Percentiles rank a stretch among this genome's conserved stretches.
Evolutionary conservation across 2,329 filamentous ascomycete species (phyloP).

Genomic region (Ophiocordyceps camponoti-floridani): DNA sequence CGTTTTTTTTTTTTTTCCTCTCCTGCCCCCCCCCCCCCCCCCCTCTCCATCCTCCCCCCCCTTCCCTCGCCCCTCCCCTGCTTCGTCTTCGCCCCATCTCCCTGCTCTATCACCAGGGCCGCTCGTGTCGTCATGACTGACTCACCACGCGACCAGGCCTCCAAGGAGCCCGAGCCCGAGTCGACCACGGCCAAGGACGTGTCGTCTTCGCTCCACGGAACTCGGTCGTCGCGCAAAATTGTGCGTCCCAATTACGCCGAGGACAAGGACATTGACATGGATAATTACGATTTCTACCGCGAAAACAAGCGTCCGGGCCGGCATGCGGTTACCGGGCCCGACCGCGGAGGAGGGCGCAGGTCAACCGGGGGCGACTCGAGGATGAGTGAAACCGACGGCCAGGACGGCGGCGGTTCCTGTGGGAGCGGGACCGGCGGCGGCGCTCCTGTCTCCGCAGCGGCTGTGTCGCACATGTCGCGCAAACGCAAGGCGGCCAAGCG

Average conservation of each 20-base stretch:
- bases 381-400: conserved; percentile 15
- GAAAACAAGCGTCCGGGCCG: conserved; percentile 39
- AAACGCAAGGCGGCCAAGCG: conserved; percentile 57
- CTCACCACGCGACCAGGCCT: conserved; percentile 14
- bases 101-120: neutral
- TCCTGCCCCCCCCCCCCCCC: conserved; percentile 4
- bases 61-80: too few species aligned
- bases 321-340: conserved; percentile 18
- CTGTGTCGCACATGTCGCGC: conserved; percentile 35
- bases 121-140: conserved; percentile 3
- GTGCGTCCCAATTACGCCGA: conserved; percentile 90
- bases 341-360: conserved; percentile 24
- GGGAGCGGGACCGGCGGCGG: conserved; percentile 1
- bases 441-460: conserved; percentile 8
- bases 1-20: neutral
- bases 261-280: conserved; percentile 76
- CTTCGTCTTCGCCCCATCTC: neutral
- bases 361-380: conserved; percentile 21
- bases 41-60: neutral
- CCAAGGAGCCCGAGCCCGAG: conserved; percentile 14
- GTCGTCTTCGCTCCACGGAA: conserved; percentile 57
- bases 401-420: conserved; percentile 9
- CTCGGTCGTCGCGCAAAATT: conserved; percentile 66
- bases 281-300: conserved; percentile 53
- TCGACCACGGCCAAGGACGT: conserved; percentile 28